Evolutionary conservation across 2,329 filamentous ascomycete species (phyloP).

Genomic region (Fusarium buxicola): DNA sequence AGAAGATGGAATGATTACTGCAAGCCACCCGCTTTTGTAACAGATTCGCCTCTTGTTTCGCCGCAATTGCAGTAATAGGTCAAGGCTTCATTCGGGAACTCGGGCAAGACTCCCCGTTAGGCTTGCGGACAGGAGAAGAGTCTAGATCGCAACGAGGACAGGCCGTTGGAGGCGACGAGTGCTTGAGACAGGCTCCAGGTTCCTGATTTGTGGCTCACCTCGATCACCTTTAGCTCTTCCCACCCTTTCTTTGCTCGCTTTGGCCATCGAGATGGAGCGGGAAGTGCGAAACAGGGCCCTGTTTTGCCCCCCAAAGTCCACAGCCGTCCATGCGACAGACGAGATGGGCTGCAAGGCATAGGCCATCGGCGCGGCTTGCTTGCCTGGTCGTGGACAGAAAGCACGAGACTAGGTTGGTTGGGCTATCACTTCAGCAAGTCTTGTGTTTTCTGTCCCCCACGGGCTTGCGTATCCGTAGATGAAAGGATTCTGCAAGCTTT

Average conservation of each 20-base stretch:
- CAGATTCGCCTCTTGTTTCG: not conserved
- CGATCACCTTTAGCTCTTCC: not conserved
- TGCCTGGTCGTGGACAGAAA: too few species aligned
- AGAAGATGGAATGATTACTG: not conserved
- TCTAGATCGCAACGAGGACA: not conserved
- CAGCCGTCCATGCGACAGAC: too few species aligned
- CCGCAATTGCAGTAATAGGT: not conserved
- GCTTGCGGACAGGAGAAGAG: not conserved
- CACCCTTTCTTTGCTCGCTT: not conserved
- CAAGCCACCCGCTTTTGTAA: conserved; percentile 7
- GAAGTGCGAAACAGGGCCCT: not conserved
- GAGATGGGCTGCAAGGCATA: too few species aligned
- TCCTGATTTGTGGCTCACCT: conserved; percentile 4
- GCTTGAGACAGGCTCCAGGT: not conserved
- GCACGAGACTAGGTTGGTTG: too few species aligned
- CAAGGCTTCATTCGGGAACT: not conserved
- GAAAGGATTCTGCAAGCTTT: not conserved
- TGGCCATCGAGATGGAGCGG: not conserved
- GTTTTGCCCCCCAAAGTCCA: too few species aligned
- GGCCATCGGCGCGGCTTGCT: too few species aligned
- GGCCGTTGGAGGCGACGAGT: not conserved
- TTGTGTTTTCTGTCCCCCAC: too few species aligned
- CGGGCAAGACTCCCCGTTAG: not conserved
- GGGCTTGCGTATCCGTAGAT: not conserved
- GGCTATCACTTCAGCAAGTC: too few species aligned